Evolutionary conservation across 176 grass and related monocot species (phyloP).

Genomic region (Carex kokanica): DNA sequence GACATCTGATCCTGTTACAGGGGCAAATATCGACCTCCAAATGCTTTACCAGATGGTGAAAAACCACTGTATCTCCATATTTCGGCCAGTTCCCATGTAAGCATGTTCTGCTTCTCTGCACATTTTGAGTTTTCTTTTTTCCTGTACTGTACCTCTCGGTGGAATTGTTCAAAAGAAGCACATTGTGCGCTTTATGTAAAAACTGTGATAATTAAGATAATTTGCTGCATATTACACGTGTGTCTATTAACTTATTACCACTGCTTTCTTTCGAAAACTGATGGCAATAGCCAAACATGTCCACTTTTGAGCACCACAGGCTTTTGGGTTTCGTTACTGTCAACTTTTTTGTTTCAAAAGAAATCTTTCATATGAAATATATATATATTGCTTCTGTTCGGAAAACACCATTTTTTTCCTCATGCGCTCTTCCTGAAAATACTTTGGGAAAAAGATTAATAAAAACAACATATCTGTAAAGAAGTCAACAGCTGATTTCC

Average conservation of each 20-base stretch:
- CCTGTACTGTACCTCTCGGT: not conserved
- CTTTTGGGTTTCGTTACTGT: not conserved
- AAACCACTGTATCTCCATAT: constrained; percentile 96
- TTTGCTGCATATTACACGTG: not conserved
- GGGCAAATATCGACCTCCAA: constrained; percentile 69
- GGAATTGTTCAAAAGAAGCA: not conserved
- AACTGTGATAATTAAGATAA: not conserved
- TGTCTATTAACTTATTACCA: not conserved
- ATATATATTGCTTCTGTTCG: not conserved
- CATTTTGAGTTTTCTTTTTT: not conserved
- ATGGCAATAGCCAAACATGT: not conserved
- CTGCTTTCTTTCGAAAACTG: not conserved
- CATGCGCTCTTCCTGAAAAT: not conserved
- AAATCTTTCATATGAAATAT: not conserved
- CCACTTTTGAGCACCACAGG: not conserved
- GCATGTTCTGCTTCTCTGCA: not conserved
- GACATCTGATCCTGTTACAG: constrained; percentile 31
- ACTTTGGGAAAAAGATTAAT: not conserved
- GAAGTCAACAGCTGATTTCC: not conserved
- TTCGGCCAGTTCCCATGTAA: constrained; percentile 82
- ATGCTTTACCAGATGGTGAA: constrained; percentile 60
- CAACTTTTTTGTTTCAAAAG: not conserved
- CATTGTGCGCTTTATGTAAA: not conserved
- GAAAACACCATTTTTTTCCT: not conserved
- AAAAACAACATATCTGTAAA: not conserved